phyloP scores from a whole-genome alignment of 768 basidiomycete species.

The Hysterangium stoloniferum region DNA sequence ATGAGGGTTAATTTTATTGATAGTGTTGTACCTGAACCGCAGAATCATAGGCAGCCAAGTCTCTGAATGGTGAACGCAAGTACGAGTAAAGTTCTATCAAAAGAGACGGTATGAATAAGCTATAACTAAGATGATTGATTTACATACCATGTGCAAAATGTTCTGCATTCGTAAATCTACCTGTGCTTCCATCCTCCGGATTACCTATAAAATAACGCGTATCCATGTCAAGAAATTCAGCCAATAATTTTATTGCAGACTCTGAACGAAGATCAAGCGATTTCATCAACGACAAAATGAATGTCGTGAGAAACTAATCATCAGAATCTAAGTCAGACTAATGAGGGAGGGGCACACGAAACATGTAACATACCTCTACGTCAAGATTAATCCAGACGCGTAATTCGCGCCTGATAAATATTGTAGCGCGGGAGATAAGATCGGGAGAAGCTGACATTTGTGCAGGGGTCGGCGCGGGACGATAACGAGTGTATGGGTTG shows the following conservation, averaged over 20 bases:
- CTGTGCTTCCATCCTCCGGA: slow-evolving; percentile 9
- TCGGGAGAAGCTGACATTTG: slow-evolving; percentile 77
- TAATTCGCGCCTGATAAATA: slow-evolving; percentile 78
- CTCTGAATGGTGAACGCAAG: slow-evolving; percentile 81
- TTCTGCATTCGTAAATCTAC: slow-evolving; percentile 66
- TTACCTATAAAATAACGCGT: slow-evolving; percentile 43
- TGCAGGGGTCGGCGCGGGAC: slow-evolving; percentile 81
- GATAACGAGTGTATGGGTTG: slow-evolving; percentile 76
- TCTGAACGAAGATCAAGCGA: slow-evolving; percentile 88
- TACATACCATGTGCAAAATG: slow-evolving; percentile 86
- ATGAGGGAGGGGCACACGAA: not conserved
- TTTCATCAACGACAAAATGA: slow-evolving; percentile 86
- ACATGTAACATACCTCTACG: slow-evolving; percentile 55
- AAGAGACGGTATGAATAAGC: not conserved
- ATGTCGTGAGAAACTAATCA: slow-evolving; percentile 81
- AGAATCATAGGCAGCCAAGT: slow-evolving; percentile 74
- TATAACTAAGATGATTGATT: not conserved
- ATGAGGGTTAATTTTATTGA: not conserved
- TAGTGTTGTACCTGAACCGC: slow-evolving; percentile 58
- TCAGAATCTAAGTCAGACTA: too few species aligned
- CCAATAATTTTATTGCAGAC: slow-evolving; percentile 64
- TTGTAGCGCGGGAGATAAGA: slow-evolving; percentile 64
- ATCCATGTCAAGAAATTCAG: slow-evolving; percentile 86
- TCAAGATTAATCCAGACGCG: slow-evolving; percentile 86
- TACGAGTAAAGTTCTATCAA: slow-evolving; percentile 78